Percentiles rank a stretch among this genome's conserved stretches.
phyloP scores from a whole-genome alignment of 345 rosid genomes.

The Pistacia vera region DNA sequence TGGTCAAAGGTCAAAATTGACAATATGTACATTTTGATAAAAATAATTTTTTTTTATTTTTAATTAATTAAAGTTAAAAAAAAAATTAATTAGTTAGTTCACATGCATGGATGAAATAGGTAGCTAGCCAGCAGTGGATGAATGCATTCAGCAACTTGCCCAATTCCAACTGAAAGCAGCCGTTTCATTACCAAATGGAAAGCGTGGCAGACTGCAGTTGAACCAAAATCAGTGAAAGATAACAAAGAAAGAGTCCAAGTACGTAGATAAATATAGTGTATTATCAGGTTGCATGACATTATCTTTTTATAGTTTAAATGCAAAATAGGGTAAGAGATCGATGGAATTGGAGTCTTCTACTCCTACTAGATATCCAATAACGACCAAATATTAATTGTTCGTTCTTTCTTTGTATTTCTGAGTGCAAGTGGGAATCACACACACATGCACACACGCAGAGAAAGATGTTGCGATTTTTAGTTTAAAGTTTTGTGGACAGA shows the following conservation, averaged over 20 bases:
- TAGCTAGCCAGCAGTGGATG: not conserved
- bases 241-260: not conserved
- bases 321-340: not conserved
- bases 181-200: not conserved
- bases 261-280: not conserved
- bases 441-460: not conserved
- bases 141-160: not conserved
- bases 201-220: not conserved
- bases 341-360: too few species aligned
- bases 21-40: constrained; percentile 10
- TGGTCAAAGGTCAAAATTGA: constrained; percentile 23
- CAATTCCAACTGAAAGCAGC: constrained; percentile 18
- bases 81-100: too few species aligned
- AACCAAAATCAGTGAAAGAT: not conserved
- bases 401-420: not conserved
- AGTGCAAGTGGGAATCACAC: constrained; percentile 32
- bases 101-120: not conserved
- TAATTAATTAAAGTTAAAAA: too few species aligned
- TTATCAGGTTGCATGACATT: not conserved
- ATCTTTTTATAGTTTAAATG: not conserved
- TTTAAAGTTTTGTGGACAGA: constrained; percentile 25
- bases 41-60: not conserved
- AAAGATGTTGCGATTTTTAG: not conserved
- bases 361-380: constrained; percentile 28
- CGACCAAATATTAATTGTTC: too few species aligned